phyloP scores from a whole-genome alignment of 208 protist genomes.

The Crithidia expoeki region DNA sequence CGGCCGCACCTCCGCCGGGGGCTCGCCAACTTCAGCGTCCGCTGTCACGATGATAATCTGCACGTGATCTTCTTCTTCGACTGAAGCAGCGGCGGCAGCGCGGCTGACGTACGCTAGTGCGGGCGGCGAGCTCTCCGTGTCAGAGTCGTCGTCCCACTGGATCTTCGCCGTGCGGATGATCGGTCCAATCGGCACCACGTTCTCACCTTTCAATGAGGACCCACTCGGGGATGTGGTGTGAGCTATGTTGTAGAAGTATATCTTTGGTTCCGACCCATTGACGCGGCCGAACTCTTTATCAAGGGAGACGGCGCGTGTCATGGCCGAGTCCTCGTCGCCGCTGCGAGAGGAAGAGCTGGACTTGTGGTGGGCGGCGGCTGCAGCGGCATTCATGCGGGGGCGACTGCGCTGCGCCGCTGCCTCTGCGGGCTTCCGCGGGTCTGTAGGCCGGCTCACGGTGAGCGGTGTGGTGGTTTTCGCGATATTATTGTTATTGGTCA shows the following conservation, averaged over 20 bases:
- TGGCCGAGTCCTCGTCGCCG: not conserved
- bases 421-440: not conserved
- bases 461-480: not conserved
- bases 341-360: not conserved
- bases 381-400: not conserved
- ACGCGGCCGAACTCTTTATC: not conserved
- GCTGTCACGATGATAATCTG: constrained; percentile 24
- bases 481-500: too few relatives aligned
- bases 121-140: constrained; percentile 10
- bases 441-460: not conserved
- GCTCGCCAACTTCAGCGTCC: not conserved
- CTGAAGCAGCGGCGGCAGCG: not conserved
- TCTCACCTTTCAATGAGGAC: not conserved
- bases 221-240: constrained; percentile 1
- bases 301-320: not conserved
- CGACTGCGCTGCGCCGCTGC: not conserved
- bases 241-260: constrained; percentile 14
- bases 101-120: constrained; percentile 13
- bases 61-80: constrained; percentile 17
- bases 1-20: constrained; percentile 10
- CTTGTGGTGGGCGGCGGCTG: not conserved
- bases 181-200: not conserved
- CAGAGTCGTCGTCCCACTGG: constrained; percentile 19
- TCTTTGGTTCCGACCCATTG: not conserved
- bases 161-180: constrained; percentile 7